Base-by-base conservation (phyloP, 116 monocot genomes). In the Trichopus zeylanicus region DNA sequence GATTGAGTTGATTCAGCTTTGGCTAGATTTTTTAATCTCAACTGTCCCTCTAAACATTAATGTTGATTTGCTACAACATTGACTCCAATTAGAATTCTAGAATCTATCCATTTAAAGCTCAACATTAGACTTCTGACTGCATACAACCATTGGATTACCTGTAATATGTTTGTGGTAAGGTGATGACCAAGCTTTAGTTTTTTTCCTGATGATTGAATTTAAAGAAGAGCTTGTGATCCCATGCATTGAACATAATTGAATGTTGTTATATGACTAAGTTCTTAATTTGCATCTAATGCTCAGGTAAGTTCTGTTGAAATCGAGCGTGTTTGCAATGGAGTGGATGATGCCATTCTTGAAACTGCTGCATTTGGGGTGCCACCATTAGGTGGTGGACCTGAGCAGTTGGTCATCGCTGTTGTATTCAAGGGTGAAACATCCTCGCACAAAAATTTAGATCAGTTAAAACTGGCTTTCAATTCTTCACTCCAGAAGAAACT, bases 301-400 rank as follows among this genome's bases (percentile, higher is more conserved):
- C 29, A 95, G 95, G 77, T 97, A 30, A 97, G 97, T 62, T 97
- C 97, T 2, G 62, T 97, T 53, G 97, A 97, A 70, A 84, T 97
- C n/a, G 97, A 97, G 51, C 66, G 97, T 5, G 61, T 97, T 22
- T 97, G 90, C 33, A 91, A 90, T 63, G 74, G 68, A 46, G 81
- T 87, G 37, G 64, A 87, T 37, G 63, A 70, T 48, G 46, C 64
- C 25, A 72, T 97, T 48, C 75, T 97, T 8, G 97, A 97, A 77
- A 97, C 87, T 29, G 87, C 87, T 62, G 97, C 97, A 27, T 68
- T 97, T 63, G 87, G 97, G 39, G 77, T 97, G 29, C 87, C 97
- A 39, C 87, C 87, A 6, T 26, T 58, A n/a, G 81, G 86, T 7
- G 91, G 97, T 57, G 97, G 97, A 22, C 90, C 97, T 61, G 97